Conservation (phyloP, 805 yeast genomes). For the Lipomyces spencermartinsiae region DNA sequence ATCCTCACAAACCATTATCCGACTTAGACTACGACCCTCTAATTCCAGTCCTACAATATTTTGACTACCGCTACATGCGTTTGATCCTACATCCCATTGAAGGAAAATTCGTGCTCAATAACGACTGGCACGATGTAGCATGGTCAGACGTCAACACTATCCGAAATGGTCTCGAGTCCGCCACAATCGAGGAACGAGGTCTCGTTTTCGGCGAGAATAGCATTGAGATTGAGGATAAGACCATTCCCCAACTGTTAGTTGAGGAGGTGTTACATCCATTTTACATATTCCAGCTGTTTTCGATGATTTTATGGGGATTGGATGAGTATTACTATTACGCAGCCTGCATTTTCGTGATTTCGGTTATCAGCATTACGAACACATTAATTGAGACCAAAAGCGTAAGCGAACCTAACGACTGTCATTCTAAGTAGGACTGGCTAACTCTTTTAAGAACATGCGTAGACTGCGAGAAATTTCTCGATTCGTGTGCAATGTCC, state of each 20-base stretch:
- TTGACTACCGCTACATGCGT: conserved; percentile 82
- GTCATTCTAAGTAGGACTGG: neutral
- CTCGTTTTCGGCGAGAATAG: conserved; percentile 79
- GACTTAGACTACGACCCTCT: conserved; percentile 60
- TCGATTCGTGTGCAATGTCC: conserved; percentile 73
- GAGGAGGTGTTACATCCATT: conserved; percentile 96
- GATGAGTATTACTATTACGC: conserved; percentile 96
- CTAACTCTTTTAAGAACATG: conserved; percentile 46
- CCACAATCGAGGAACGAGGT: conserved; percentile 68
- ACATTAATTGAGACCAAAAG: conserved; percentile 85
- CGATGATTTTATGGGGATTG: conserved; percentile 87
- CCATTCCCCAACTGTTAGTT: conserved; percentile 65
- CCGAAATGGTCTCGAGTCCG: conserved; percentile 67
- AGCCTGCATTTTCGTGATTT: conserved; percentile 84
- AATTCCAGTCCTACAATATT: conserved; percentile 71
- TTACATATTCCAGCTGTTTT: conserved; percentile 91
- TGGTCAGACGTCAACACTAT: conserved; percentile 70
- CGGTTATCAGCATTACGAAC: conserved; percentile 77
- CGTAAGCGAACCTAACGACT: conserved; percentile 47
- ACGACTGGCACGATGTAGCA: conserved; percentile 81
- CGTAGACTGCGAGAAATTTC: conserved; percentile 76
- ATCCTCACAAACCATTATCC: conserved; percentile 17
- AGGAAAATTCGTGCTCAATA: conserved; percentile 81
- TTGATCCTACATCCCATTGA: conserved; percentile 85
- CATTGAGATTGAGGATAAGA: conserved; percentile 76